Base-by-base conservation (phyloP, 2,329 filamentous ascomycete genomes). In the Aspergillus costaricaensis region DNA sequence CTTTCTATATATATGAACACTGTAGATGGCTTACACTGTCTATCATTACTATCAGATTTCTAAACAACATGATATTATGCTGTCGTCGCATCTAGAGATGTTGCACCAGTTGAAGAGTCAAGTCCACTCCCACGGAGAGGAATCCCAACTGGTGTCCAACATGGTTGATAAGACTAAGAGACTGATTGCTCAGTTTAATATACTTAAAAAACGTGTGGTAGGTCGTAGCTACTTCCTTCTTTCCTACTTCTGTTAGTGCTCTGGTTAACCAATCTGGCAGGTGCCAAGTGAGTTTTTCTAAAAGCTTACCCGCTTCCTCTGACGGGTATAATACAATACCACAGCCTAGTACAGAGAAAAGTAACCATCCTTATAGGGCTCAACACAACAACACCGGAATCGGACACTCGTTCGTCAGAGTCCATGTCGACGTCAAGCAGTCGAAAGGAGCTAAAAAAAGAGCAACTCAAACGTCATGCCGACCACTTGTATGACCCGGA, bases 121-220 rank as follows among this genome's bases (percentile, higher is more conserved):
- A 47, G 63, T 73, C 9, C 61, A 65, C 4, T 59, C 65, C 9
- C 68, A 74, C 30, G 62, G 63, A 6, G 72, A 73, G 36, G 69
- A 72, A 12, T 71, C 66, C 39, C 68, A 66, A 12, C 66, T 70
- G 5, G 67, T 80, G 3, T 70, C 72, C 1, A 66, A 70, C 6
- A 77, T 80, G 69, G 63, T 80, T 15, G 72, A 76, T 27, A 75
- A 74, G 60, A 76, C 77, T 3, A 68, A 76, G 48, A 69, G 74
- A 54, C 68, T 80, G 53, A 66, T 79, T 53, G 67, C 68, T 12
- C 72, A 78, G 44, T 72, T 77, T 21, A 72, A 76, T 14, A 56
- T 73, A 9, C 57, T 76, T 15, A 70, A 74, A 47, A 72, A 70
- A 25, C 67, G 74, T 36, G 69, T 79, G 60, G 78, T 79, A 64